Evolutionary conservation across 352 stramenopile species (phyloP), one percentile per base, ranked within the genome.

Genomic region (Phytophthora pinifolia): DNA sequence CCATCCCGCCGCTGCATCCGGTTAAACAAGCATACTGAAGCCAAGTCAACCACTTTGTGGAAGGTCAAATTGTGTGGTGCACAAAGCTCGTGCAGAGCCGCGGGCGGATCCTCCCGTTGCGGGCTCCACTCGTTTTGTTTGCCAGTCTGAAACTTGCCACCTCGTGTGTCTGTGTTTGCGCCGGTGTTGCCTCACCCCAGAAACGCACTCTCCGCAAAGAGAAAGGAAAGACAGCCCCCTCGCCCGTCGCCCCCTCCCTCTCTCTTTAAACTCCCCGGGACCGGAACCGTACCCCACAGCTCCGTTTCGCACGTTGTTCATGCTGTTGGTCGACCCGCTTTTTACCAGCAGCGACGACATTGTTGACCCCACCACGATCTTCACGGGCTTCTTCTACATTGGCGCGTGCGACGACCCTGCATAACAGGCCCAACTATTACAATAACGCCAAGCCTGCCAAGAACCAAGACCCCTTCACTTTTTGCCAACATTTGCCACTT

Each of bases 361-460:
- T 79, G 84, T 94, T 86, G 84, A 94, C 76, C 74, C 74, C 48
- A 88, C 80, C 59, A 81, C 70, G 63, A 92, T 94, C 67, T 94
- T 92, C 78, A 94, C 84, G 67, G 84, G 84, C 68, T 92, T 94
- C 70, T 94, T 94, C 60, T 91, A 92, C 80, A 89, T 89, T 76
- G 82, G 84, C 79, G 84, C 84, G 77, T 94, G 84, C 67, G 84
- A 94, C 79, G 83, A 92, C 67, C 84, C 84, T 60, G 84, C 84
- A 34, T 94, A 94, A 92, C 78, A 91, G 47, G 52, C 14, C 41
- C 47, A 62, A 37, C 42, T 13, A n/a, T n/a, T n/a, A n/a, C n/a
- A n/a, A n/a, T n/a, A 36, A 18, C 15, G 12, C 9, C 49, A 8
- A 18, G 12, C 34, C 22, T 9, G 4, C 22, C 22, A 27, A 27